Evolutionary conservation across 495 filamentous ascomycete genomes (phyloP).

Genomic region (Penicillium flavigenum): DNA sequence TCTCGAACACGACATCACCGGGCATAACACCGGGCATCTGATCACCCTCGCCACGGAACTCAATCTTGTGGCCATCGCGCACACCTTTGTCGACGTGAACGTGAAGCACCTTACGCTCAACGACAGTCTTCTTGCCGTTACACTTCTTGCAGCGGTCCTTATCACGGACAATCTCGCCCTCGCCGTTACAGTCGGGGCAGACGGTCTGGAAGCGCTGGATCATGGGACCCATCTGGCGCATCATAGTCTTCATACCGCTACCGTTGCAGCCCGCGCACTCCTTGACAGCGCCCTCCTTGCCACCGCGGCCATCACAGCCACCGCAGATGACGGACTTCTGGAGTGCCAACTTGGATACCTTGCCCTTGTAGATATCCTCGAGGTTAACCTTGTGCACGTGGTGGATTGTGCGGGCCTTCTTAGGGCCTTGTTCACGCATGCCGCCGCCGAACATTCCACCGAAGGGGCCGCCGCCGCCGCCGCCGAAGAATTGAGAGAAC

Average conservation of each 20-base stretch:
- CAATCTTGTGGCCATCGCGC: conserved; percentile 88
- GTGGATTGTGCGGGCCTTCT: conserved; percentile 93
- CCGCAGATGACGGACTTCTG: conserved; percentile 97
- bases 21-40: conserved; percentile 90
- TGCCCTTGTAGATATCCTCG: conserved; percentile 97
- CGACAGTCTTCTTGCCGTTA: conserved; percentile 92
- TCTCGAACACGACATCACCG: conserved; percentile 95
- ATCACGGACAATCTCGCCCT: conserved; percentile 93
- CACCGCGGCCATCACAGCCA: conserved; percentile 92
- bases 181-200: conserved; percentile 95
- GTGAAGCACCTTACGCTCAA: conserved; percentile 97
- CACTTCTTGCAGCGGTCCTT: conserved; percentile 96
- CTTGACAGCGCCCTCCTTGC: conserved; percentile 95
- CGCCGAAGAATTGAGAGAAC: conserved; percentile 97
- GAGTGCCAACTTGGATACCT: conserved; percentile 93
- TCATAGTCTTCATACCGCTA: conserved; percentile 98
- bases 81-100: conserved; percentile 97
- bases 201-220: conserved; percentile 99
- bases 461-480: conserved; percentile 73
- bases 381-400: conserved; percentile 97
- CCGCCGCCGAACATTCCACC: conserved; percentile 84
- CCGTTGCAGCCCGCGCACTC: conserved; percentile 89
- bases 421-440: conserved; percentile 79
- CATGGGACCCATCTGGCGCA: conserved; percentile 99
- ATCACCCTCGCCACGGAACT: conserved; percentile 95